Percentiles rank a stretch among this genome's conserved stretches.
Evolutionary conservation across 768 basidiomycete species (phyloP).

Genomic region (Leccinum aurantiacum): DNA sequence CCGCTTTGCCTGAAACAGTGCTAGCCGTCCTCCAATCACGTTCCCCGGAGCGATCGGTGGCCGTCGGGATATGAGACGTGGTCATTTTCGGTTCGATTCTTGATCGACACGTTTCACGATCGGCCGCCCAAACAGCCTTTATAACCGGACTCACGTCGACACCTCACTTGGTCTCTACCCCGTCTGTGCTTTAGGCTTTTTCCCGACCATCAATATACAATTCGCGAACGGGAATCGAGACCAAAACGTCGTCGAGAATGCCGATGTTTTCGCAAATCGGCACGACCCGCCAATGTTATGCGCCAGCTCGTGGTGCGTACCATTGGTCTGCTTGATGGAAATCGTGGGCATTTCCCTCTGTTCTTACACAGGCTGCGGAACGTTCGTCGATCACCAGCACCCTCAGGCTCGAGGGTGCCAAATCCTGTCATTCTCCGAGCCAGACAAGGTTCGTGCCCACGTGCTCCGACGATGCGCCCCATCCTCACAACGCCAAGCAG

Average conservation of each 20-base stretch:
- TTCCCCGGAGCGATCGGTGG: not conserved
- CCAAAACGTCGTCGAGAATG: not conserved
- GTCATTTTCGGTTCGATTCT: not conserved
- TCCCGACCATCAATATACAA: not conserved
- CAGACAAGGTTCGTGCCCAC: not conserved
- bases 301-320: not conserved
- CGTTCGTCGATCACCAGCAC: not conserved
- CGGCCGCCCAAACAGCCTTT: not conserved
- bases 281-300: not conserved
- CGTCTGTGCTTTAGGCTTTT: not conserved
- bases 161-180: not conserved
- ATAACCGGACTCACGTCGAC: not conserved
- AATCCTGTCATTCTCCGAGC: not conserved
- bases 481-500: not conserved
- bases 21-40: not conserved
- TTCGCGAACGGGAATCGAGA: not conserved
- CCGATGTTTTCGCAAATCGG: not conserved
- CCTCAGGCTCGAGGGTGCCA: not conserved
- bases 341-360: not conserved
- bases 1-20: not conserved
- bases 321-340: not conserved
- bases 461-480: not conserved
- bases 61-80: not conserved
- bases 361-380: not conserved
- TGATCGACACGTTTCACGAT: slow-evolving; percentile 1